These are phyloP conservation scores for Macadamia tetraphylla DNA, from an alignment of 164 flowering plant species.

Conservation along the genomic window DNA sequence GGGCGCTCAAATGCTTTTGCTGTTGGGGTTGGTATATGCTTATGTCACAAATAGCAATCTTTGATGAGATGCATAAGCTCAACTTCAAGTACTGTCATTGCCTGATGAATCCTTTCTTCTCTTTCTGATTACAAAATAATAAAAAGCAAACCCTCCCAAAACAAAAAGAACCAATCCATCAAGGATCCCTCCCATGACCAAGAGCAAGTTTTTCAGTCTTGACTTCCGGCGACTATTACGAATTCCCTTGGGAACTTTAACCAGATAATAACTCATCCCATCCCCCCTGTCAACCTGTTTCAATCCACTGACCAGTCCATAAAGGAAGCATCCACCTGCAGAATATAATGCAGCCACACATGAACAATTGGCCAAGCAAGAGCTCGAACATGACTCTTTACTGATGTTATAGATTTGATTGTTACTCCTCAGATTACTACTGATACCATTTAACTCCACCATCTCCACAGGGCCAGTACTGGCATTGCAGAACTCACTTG, in stretches of 20 bases:
- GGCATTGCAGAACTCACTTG: slow-evolving; percentile 29
- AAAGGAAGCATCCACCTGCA: slow-evolving; percentile 36
- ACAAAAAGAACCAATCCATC: slow-evolving; percentile 58
- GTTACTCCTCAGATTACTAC: slow-evolving; percentile 34
- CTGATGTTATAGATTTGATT: slow-evolving; percentile 29
- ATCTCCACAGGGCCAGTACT: slow-evolving; percentile 29
- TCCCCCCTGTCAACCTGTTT: slow-evolving; percentile 38
- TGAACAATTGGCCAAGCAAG: slow-evolving; percentile 57
- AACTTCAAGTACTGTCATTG: slow-evolving; percentile 8
- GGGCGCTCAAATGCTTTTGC: too few relatives aligned
- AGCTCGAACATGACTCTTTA: slow-evolving; percentile 39
- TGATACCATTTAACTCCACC: slow-evolving; percentile 52
- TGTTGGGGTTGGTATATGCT: too few relatives aligned
- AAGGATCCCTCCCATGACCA: slow-evolving; percentile 43
- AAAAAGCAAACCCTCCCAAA: slow-evolving; percentile 55
- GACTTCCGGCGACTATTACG: slow-evolving; percentile 16
- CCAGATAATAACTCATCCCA: slow-evolving; percentile 38
- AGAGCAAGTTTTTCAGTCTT: slow-evolving; percentile 45
- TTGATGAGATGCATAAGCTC: too few relatives aligned
- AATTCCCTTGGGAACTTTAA: slow-evolving; percentile 60
- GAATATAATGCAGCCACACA: slow-evolving; percentile 55
- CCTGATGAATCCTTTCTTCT: slow-evolving; percentile 28
- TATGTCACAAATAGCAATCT: too few relatives aligned
- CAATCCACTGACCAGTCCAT: slow-evolving; percentile 55
- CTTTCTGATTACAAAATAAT: slow-evolving; percentile 30